Percentiles rank a stretch among this genome's conserved stretches.
phyloP scores from a whole-genome alignment of 2,329 filamentous ascomycete genomes.

The Metarhizium album region DNA sequence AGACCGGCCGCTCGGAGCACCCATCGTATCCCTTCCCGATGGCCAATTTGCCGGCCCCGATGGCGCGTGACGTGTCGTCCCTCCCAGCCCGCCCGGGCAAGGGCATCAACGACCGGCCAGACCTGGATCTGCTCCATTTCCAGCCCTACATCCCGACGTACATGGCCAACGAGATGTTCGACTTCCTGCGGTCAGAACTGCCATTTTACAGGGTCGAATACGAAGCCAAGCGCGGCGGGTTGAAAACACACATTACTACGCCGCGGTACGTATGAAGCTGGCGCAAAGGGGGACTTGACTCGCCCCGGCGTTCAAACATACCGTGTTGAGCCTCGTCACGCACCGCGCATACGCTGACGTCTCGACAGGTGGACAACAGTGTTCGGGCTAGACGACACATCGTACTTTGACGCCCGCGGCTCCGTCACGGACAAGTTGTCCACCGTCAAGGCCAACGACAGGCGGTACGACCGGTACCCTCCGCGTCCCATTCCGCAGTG shows the following conservation, averaged over 20 bases:
- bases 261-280: conserved; percentile 32
- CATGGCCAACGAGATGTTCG: conserved; percentile 50
- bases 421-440: conserved; percentile 34
- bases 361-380: conserved; percentile 39
- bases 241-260: conserved; percentile 49
- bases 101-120: conserved; percentile 52
- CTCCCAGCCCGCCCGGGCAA: conserved; percentile 42
- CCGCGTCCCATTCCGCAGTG: conserved; percentile 64
- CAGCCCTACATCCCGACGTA: conserved; percentile 56
- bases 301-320: conserved; percentile 11
- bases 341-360: too few relatives aligned
- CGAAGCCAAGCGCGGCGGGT: conserved; percentile 54
- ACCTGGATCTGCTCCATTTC: conserved; percentile 67
- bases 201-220: conserved; percentile 71
- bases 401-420: conserved; percentile 40
- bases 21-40: conserved; percentile 41
- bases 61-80: conserved; percentile 29
- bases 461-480: conserved; percentile 40
- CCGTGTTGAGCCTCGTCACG: too few relatives aligned
- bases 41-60: conserved; percentile 26
- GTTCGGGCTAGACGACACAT: conserved; percentile 51
- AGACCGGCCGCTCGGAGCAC: conserved; percentile 22
- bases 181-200: conserved; percentile 58
- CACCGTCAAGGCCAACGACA: conserved; percentile 32
- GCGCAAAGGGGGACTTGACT: too few relatives aligned